Evolutionary conservation across 441 rosid genomes (phyloP).

Genomic region (Breynia disticha): DNA sequence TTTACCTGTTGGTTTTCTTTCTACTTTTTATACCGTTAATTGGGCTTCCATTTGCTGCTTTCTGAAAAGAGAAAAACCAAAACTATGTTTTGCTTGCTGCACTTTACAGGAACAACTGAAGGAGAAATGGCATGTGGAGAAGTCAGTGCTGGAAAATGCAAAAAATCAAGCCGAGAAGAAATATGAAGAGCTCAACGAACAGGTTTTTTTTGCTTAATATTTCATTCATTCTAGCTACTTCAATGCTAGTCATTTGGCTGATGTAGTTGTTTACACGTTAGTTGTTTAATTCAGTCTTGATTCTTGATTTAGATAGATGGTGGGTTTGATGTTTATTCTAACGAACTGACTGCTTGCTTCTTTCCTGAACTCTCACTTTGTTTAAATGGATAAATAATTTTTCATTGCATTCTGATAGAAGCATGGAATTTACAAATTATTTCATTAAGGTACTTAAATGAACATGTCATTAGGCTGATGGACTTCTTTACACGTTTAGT

Average conservation of each 20-base stretch:
- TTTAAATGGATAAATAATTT: too few species aligned
- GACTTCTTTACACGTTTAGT: too few species aligned
- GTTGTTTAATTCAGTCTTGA: neutral
- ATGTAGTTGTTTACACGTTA: too few species aligned
- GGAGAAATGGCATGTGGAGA: slow-evolving; percentile 63
- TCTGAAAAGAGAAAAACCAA: neutral
- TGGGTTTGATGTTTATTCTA: slow-evolving; percentile 6
- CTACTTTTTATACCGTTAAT: neutral
- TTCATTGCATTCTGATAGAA: too few species aligned
- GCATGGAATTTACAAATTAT: too few species aligned
- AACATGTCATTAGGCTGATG: too few species aligned
- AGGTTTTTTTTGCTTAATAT: slow-evolving; percentile 39
- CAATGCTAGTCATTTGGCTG: too few species aligned
- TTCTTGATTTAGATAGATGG: slow-evolving; percentile 1
- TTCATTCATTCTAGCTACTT: neutral
- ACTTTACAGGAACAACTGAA: slow-evolving; percentile 47
- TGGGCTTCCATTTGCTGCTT: slow-evolving; percentile 1
- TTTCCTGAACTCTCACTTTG: too few species aligned
- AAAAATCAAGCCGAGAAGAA: slow-evolving; percentile 65
- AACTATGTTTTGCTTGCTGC: neutral
- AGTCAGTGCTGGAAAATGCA: slow-evolving; percentile 46
- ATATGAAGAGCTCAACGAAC: slow-evolving; percentile 73
- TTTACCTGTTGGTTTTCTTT: too few species aligned
- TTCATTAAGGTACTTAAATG: neutral
- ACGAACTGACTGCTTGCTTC: neutral